phyloP scores from a whole-genome alignment of 1,284 basidiomycete genomes.

The Peniophora sp. region DNA sequence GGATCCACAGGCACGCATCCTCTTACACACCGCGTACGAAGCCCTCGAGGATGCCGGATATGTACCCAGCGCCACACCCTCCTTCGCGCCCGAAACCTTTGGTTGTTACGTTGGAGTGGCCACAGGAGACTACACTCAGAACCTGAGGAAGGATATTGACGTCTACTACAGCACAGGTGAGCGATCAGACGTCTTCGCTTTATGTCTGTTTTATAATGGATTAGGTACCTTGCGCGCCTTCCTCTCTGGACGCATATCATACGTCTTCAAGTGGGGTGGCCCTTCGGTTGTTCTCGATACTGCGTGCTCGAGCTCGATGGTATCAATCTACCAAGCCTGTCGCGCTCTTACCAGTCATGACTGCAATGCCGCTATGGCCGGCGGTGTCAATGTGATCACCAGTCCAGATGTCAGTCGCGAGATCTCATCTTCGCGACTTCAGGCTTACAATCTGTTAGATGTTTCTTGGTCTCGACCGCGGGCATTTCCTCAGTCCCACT shows the following conservation, averaged over 20 bases:
- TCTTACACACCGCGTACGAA: constrained; percentile 57
- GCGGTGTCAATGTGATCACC: constrained; percentile 65
- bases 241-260: constrained; percentile 62
- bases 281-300: constrained; percentile 68
- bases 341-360: constrained; percentile 55
- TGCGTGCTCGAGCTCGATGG: constrained; percentile 62
- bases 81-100: constrained; percentile 43
- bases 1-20: constrained; percentile 67
- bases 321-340: constrained; percentile 61
- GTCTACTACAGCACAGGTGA: constrained; percentile 65
- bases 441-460: constrained; percentile 32
- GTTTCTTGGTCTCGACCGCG: constrained; percentile 61
- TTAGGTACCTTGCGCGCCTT: constrained; percentile 62
- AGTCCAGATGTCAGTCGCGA: constrained; percentile 55
- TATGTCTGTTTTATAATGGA: not conserved
- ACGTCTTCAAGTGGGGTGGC: constrained; percentile 57
- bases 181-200: not conserved
- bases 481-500: constrained; percentile 57
- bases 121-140: constrained; percentile 62
- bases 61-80: constrained; percentile 45
- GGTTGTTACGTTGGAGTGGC: constrained; percentile 62
- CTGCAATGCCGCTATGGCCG: constrained; percentile 60
- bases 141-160: constrained; percentile 53
- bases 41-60: constrained; percentile 67
- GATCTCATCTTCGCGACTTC: not conserved